Evolutionary conservation across 192 early-diverging fungal genomes (phyloP).

Genomic region (Coemansia reversa): DNA sequence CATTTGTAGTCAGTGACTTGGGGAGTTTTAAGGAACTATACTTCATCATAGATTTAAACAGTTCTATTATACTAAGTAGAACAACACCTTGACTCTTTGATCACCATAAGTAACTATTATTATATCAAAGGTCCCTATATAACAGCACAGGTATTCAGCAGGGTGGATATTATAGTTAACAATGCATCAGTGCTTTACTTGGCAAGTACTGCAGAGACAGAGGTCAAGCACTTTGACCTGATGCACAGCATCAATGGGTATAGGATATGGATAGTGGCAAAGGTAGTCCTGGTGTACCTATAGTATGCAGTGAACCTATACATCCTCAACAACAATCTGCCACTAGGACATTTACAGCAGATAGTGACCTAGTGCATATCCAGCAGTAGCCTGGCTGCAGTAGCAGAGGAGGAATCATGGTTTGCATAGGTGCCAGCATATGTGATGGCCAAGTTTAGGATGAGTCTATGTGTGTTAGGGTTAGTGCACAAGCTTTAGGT

Average conservation of each 20-base stretch:
- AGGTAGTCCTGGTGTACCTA: slow-evolving; percentile 64
- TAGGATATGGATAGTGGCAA: slow-evolving; percentile 77
- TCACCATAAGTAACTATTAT: no score
- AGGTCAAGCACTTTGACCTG: slow-evolving; percentile 67
- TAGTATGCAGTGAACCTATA: slow-evolving; percentile 69
- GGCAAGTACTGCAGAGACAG: slow-evolving; percentile 59
- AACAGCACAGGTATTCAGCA: slow-evolving; percentile 69
- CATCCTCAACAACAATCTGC: slow-evolving; percentile 72
- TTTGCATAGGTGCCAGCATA: slow-evolving; percentile 68
- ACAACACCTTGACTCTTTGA: no score
- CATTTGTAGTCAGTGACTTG: no score
- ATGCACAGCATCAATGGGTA: slow-evolving; percentile 78
- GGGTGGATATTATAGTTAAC: slow-evolving; percentile 83
- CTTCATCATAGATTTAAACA: no score
- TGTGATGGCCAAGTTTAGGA: slow-evolving; percentile 71
- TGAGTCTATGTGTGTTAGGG: slow-evolving; percentile 75
- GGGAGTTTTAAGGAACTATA: no score
- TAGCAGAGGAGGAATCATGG: slow-evolving; percentile 36
- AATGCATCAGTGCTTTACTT: slow-evolving; percentile 75
- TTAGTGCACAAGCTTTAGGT: slow-evolving; percentile 65
- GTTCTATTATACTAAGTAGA: no score
- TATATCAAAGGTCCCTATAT: no score
- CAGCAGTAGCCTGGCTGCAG: no score
- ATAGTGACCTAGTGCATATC: no score
- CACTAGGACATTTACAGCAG: slow-evolving; percentile 37